A percentile compares a stretch with the other conserved stretches of the same genome.
These are phyloP conservation scores for Coprinellus aureogranulatus DNA, from an alignment of 768 basidiomycete genomes.

Conservation along the genomic window DNA sequence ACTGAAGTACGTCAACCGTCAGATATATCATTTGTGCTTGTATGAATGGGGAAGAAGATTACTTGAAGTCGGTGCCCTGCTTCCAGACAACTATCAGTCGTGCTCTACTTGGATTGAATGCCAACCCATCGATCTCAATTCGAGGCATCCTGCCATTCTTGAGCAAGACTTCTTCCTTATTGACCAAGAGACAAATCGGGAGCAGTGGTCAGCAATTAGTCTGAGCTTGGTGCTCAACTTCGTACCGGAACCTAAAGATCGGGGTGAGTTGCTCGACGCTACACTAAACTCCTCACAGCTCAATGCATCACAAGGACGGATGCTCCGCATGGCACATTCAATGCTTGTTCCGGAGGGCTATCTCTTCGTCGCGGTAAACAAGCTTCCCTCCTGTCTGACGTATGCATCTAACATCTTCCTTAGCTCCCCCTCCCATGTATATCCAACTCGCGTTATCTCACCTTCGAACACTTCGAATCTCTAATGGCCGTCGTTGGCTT, in stretches of 20 bases:
- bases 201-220: conserved; percentile 76
- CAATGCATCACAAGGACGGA: conserved; percentile 48
- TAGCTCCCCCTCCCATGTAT: conserved; percentile 86
- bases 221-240: conserved; percentile 91
- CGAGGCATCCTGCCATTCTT: conserved; percentile 76
- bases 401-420: neutral
- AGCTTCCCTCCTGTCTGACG: conserved; percentile 1
- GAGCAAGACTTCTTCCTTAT: conserved; percentile 84
- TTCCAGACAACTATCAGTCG: conserved; percentile 73
- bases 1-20: conserved; percentile 34
- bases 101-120: conserved; percentile 70
- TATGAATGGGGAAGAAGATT: conserved; percentile 47
- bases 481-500: conserved; percentile 71
- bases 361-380: conserved; percentile 66
- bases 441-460: conserved; percentile 80
- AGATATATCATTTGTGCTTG: neutral
- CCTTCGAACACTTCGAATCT: conserved; percentile 50
- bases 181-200: conserved; percentile 45
- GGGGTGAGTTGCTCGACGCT: conserved; percentile 50
- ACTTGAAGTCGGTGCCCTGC: conserved; percentile 86
- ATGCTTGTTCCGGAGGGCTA: conserved; percentile 56
- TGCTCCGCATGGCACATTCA: conserved; percentile 60
- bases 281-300: too few relatives aligned
- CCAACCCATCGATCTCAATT: conserved; percentile 79
- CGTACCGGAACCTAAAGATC: conserved; percentile 66